Base-by-base conservation (phyloP, 2,329 filamentous ascomycete genomes). In the Fusarium acutatum region DNA sequence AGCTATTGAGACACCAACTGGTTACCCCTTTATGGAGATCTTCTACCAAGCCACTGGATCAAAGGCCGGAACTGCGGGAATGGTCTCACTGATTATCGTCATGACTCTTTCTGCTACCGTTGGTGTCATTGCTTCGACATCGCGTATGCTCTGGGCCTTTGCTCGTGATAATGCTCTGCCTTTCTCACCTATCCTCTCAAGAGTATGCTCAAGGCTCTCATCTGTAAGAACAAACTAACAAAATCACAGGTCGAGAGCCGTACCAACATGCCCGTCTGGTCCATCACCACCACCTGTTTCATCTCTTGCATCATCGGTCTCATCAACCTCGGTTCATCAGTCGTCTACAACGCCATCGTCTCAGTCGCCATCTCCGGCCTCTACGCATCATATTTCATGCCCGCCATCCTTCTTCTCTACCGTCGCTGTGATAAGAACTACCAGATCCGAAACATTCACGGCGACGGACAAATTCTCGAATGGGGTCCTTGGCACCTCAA, bases 401-500 rank as follows among this genome's bases (percentile, higher is more conserved):
- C 75, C 3, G 75, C 74, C 3, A 62, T 65, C 6, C 68, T 77
- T 0, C 75, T 77, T 10, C 74, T 77, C 7, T 77, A 77, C 18
- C 74, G 75, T 9, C 75, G 75, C 15, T 74, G 67, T 26, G 67
- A 74, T 8, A 75, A 65, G 2, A 71, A 70, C 26, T 77, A 72
- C 34, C 76, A 78, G 57, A 72, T 77, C 12, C 34, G 66, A 18
- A 69, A 69, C 4, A 65, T 64, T 2, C 49, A 70, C 20, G 74
- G 67, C 1, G 67, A 77, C 4, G 75, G 70, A 1, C 56, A 72
- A 34, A 35, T 73, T 18, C 73, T 77, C 2, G 75, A 69, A 14
- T 90, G 88, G 88, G 88, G 88, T 0, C 87, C 88, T 0, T 90
- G 87, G 86, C 85, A 83, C 49, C 62, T 90, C 3, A 85, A 85